Base-by-base conservation (phyloP, 805 yeast genomes). In the Myxozyma geophila region DNA sequence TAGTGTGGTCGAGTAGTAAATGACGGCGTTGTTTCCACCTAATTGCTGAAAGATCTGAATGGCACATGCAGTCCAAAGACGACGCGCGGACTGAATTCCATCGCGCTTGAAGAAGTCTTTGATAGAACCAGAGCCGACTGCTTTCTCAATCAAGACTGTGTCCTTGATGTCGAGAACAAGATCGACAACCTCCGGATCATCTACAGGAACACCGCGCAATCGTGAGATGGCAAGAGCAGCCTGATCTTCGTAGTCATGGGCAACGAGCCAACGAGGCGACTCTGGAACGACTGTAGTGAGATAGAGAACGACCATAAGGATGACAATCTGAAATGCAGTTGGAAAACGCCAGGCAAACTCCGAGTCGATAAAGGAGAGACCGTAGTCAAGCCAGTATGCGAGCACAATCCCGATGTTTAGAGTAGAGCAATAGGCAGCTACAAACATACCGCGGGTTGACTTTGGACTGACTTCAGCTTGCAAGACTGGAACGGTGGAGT, bases 271-370 rank as follows among this genome's bases (percentile, higher is more conserved):
- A 9, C 66, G 56, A 7, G 66, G 62, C 6, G 66, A 43, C 15
- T 62, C 72, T 51, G 73, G 73, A 21, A 78, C 68, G 59, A 74
- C 58, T 21, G 72, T 56, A 69, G 84, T 61, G 72, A 83, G 78
- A 68, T 82, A 33, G 65, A 78, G 67, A 74, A 83, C 63, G 67
- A 86, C 43, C 68, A 80, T 37, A 69, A 81, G 77, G 73, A 90
- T 79, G 72, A 86, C 64, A 72, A 81, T 74, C 77, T 82, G 80
- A 77, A 88, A 47, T 70, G 83, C 78, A 87, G 92, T 79, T 62
- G 85, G 88, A 21, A 84, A 72, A 70, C 92, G 80, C 82, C 87
- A 88, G 82, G 88, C 81, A 49, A 79, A 9, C 1, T 73, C 74
- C 43, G 69, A 60, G 52, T 71, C 70, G 52, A 54, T 54, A 44